These are phyloP conservation scores for Mycena galopus DNA, from an alignment of 768 basidiomycete genomes.

Conservation along the genomic window DNA sequence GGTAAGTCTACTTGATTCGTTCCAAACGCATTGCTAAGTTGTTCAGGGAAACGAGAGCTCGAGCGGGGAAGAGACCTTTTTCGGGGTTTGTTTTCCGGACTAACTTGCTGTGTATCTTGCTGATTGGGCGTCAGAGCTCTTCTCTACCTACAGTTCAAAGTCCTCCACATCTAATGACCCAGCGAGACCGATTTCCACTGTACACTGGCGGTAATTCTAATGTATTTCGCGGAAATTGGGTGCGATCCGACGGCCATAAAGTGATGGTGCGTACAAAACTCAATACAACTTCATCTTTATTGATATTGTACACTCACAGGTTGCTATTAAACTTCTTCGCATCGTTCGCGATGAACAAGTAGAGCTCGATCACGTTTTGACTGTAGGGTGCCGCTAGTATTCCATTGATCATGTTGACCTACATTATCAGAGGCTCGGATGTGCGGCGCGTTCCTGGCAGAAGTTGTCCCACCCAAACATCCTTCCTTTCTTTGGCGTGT, in stretches of 20 bases:
- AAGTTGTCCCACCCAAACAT: background rate
- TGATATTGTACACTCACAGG: slow-evolving; percentile 12
- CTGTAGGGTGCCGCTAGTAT: slow-evolving; percentile 13
- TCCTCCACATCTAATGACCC: background rate
- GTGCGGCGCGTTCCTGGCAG: slow-evolving; percentile 4
- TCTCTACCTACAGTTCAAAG: background rate
- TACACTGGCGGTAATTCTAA: background rate
- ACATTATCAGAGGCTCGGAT: slow-evolving; percentile 12
- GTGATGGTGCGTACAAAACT: slow-evolving; percentile 16
- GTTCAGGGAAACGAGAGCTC: background rate
- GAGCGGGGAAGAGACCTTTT: background rate
- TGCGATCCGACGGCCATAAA: background rate
- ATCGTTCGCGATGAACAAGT: slow-evolving; percentile 12
- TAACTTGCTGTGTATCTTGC: background rate
- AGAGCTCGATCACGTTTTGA: slow-evolving; percentile 12
- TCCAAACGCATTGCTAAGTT: slow-evolving; percentile 14
- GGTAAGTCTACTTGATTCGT: slow-evolving; percentile 11
- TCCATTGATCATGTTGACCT: slow-evolving; percentile 5
- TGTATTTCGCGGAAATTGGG: background rate
- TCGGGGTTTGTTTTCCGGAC: background rate
- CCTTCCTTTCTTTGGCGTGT: background rate
- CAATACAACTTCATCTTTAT: background rate
- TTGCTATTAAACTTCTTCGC: slow-evolving; percentile 18
- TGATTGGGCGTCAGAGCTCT: background rate
- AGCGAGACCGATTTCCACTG: background rate